A percentile compares a stretch with the other conserved stretches of the same genome.
These are phyloP conservation scores for Phytopythium cucurbitacearum DNA, from an alignment of 352 stramenopile genomes.

Conservation along the genomic window DNA sequence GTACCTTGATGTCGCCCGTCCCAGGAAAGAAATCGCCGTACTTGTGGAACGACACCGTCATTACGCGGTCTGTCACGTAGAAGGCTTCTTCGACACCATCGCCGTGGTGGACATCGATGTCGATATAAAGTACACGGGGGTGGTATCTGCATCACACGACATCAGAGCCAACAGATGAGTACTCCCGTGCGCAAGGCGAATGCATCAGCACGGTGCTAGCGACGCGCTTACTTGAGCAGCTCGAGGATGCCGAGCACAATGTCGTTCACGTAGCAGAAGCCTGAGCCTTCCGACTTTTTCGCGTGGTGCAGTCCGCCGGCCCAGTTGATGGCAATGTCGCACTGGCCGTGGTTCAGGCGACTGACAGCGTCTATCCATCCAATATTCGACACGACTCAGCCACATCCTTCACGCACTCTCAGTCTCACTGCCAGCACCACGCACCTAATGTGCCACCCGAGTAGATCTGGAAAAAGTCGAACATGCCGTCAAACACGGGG, in stretches of 20 bases:
- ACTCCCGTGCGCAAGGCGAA: neutral
- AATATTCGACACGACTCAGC: neutral
- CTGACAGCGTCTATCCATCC: constrained; percentile 91
- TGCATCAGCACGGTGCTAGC: neutral
- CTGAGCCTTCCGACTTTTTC: constrained; percentile 96
- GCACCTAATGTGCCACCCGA: constrained; percentile 91
- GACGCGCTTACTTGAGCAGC: constrained; percentile 90
- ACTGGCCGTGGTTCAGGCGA: constrained; percentile 94
- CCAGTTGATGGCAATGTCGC: constrained; percentile 98
- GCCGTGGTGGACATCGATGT: constrained; percentile 99
- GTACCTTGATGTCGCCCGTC: constrained; percentile 89
- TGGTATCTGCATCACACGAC: constrained; percentile 47
- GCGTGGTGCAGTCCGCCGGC: constrained; percentile 97
- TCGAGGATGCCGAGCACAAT: constrained; percentile 98
- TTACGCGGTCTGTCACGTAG: constrained; percentile 96
- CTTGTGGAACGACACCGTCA: constrained; percentile 99
- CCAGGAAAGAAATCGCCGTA: constrained; percentile 99
- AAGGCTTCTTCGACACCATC: constrained; percentile 98
- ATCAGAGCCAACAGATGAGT: neutral
- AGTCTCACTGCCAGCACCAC: neutral
- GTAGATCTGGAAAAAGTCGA: constrained; percentile 98
- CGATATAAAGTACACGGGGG: constrained; percentile 97
- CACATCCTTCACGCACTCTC: neutral
- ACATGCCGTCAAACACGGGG: constrained; percentile 98
- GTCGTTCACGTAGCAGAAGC: constrained; percentile 98